Evolutionary conservation across 805 yeast genomes (phyloP), one percentile per base, ranked within the genome.

Genomic region (Yarrowia phangngaensis): DNA sequence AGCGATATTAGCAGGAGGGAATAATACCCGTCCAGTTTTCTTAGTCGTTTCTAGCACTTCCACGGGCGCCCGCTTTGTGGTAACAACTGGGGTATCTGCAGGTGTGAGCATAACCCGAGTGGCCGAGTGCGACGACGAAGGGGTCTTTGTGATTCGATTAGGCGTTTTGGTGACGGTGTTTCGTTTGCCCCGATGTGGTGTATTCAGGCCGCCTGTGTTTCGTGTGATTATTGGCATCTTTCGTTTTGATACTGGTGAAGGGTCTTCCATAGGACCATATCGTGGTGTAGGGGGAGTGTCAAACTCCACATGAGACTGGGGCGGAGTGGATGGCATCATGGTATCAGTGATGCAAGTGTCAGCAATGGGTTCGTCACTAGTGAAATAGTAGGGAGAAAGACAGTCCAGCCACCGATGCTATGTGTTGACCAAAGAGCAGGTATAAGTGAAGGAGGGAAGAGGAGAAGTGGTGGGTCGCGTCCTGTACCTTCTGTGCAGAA

Each of bases 221-320:
- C 24, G 24, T 7, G 28, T 6, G 17, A 3, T 17, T 6, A n/a
- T 17, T 16, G 30, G 45, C 6, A 16, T 17, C 23, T 3, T 14
- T 7, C 4, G 30, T 23, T 11, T 35, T 8, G 17, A 24, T n/a
- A 15, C 12, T 19, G 24, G 3, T 15, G 48, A 31, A 14, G 48
- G 30, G 22, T 41, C 48, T 20, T 41, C 48, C 48, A 41, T 29
- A n/a, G 48, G 48, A 14, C 48, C 48, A 12, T 41, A 30, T 20
- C 48, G 20, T 4, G 48, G 48, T 3, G 48, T 41, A 16, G 48
- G 48, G 9, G 48, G 48, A 6, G 50, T 46, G 24, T 35, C 50
- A 20, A 36, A 24, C 8, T 35, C 31, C 24, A 17, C 15, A 13
- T n/a, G 50, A 15, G n/a, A 9, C 9, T 36, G 50, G 1, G 50